These are phyloP conservation scores for Linaria vulgaris DNA, from an alignment of 257 asterid species.

Conservation along the genomic window DNA sequence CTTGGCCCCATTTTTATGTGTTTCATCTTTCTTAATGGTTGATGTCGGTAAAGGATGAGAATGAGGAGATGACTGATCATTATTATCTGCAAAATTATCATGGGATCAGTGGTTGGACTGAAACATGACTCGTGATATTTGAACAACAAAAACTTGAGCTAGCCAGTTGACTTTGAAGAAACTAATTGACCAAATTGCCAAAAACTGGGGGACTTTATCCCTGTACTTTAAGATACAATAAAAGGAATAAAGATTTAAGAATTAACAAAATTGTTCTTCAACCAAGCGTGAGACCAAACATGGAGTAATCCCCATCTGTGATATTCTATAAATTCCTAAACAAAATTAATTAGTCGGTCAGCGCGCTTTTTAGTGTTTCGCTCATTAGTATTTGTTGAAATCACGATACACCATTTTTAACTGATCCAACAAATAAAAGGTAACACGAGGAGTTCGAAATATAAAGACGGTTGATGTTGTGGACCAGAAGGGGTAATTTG, in stretches of 20 bases:
- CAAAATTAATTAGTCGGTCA: no score
- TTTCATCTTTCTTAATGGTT: slow-evolving; percentile 17
- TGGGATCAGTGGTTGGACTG: slow-evolving; percentile 6
- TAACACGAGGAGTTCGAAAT: no score
- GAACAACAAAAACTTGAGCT: no score
- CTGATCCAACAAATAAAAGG: background rate
- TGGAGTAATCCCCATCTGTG: background rate
- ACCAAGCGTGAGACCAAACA: background rate
- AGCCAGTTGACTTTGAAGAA: background rate
- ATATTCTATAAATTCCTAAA: background rate
- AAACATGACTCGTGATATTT: background rate
- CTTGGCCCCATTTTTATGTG: slow-evolving; percentile 21
- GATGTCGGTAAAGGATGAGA: slow-evolving; percentile 23
- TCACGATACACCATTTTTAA: background rate
- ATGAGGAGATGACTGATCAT: slow-evolving; percentile 24
- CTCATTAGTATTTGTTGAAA: no score
- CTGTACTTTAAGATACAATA: slow-evolving; percentile 10
- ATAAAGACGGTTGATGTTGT: no score
- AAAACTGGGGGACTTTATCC: background rate
- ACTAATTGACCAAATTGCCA: background rate
- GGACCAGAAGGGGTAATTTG: no score
- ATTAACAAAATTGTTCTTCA: background rate
- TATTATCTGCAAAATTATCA: slow-evolving; percentile 31
- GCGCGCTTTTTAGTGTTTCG: no score
- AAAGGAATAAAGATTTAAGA: background rate